phyloP scores from a whole-genome alignment of 805 yeast genomes.

The Candida takata region DNA sequence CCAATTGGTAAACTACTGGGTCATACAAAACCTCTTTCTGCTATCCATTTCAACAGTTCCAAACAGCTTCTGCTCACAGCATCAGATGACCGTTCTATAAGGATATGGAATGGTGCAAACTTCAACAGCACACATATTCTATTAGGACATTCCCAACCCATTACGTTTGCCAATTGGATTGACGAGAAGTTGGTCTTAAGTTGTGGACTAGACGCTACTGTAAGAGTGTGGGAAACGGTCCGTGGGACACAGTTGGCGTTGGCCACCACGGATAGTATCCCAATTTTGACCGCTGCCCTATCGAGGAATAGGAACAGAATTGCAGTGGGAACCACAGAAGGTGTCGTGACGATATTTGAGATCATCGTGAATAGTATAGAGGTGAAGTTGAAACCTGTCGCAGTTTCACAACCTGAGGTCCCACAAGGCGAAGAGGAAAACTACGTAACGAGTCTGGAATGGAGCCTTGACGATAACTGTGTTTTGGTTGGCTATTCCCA shows the following conservation, averaged over 20 bases:
- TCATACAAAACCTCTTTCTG: constrained; percentile 52
- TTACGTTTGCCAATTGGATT: constrained; percentile 53
- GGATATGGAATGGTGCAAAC: constrained; percentile 69
- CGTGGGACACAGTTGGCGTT: constrained; percentile 33
- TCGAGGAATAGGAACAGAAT: constrained; percentile 43
- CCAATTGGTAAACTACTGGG: constrained; percentile 54
- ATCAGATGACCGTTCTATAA: constrained; percentile 67
- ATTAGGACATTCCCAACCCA: constrained; percentile 51
- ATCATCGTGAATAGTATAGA: constrained; percentile 18
- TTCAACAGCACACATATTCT: constrained; percentile 43
- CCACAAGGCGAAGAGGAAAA: constrained; percentile 14
- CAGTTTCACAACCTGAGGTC: constrained; percentile 22
- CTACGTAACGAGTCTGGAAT: constrained; percentile 28
- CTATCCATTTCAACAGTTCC: constrained; percentile 44
- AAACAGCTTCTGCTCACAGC: constrained; percentile 60
- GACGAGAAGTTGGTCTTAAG: constrained; percentile 36
- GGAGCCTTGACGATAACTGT: constrained; percentile 25
- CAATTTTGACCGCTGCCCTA: constrained; percentile 47
- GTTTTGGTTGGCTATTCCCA: constrained; percentile 28
- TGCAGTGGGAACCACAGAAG: constrained; percentile 63
- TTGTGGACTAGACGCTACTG: constrained; percentile 64
- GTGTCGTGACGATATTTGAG: constrained; percentile 50
- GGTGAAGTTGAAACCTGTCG: constrained; percentile 11
- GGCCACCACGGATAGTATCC: constrained; percentile 38
- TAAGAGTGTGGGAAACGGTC: constrained; percentile 59